A percentile compares a stretch with the other conserved stretches of the same genome.
These are phyloP conservation scores for Huntiella savannae DNA, from an alignment of 2,329 filamentous ascomycete species.

Conservation along the genomic window DNA sequence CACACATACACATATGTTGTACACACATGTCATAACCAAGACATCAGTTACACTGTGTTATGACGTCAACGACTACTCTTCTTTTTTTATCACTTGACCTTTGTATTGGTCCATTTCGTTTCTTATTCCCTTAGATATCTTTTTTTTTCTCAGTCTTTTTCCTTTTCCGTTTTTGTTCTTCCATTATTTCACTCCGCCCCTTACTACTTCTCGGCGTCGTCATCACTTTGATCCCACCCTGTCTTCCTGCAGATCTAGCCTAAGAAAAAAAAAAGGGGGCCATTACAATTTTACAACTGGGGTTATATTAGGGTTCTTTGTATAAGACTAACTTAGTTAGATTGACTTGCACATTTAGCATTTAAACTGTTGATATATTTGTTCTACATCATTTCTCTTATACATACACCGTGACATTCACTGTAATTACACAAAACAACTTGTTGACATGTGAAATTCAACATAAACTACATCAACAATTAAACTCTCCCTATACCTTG, in stretches of 20 bases:
- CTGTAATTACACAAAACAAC: background rate
- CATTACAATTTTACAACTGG: no score
- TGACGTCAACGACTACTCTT: background rate
- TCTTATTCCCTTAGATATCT: background rate
- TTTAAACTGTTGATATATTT: no score
- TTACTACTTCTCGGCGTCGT: background rate
- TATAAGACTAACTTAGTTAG: no score
- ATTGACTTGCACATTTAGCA: no score
- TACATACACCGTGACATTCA: no score
- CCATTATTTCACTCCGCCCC: background rate
- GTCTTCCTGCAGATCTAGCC: no score
- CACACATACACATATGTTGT: background rate
- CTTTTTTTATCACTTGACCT: background rate
- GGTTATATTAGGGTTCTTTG: no score
- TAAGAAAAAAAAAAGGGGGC: no score
- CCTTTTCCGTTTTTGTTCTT: background rate
- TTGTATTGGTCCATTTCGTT: background rate
- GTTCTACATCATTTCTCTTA: no score
- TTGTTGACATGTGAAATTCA: background rate
- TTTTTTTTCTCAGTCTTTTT: background rate
- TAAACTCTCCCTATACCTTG: constrained; percentile 4
- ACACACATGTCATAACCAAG: no score
- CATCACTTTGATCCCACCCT: background rate
- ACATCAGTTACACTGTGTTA: no score
- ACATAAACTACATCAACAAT: background rate